Evolutionary conservation across 2,329 filamentous ascomycete species (phyloP).

Genomic region (Capronia americana): DNA sequence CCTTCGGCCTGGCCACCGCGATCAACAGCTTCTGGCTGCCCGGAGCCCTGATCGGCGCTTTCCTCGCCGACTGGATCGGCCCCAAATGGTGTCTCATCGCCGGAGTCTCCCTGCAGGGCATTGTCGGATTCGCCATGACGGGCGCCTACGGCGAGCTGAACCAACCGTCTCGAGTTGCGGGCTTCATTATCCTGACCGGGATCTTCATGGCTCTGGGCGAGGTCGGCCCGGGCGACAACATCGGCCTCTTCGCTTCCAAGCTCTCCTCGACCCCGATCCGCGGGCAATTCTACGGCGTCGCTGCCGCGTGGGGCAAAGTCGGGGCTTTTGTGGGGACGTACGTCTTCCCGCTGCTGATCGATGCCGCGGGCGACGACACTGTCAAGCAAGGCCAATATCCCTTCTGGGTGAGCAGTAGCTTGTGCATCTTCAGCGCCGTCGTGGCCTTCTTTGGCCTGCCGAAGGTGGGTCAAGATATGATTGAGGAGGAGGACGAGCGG

Average conservation of each 20-base stretch:
- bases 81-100: slow-evolving; percentile 75
- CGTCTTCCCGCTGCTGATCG: slow-evolving; percentile 73
- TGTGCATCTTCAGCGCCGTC: slow-evolving; percentile 75
- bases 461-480: slow-evolving; percentile 77
- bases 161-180: slow-evolving; percentile 69
- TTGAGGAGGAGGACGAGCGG: slow-evolving; percentile 74
- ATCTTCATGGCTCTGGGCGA: slow-evolving; percentile 80
- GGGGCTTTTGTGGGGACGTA: slow-evolving; percentile 83
- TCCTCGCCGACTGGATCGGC: slow-evolving; percentile 77
- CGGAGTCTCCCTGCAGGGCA: slow-evolving; percentile 73
- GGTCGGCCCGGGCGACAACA: slow-evolving; percentile 88
- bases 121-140: slow-evolving; percentile 89
- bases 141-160: slow-evolving; percentile 75
- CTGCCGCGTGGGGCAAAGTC: slow-evolving; percentile 55
- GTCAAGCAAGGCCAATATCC: slow-evolving; percentile 77
- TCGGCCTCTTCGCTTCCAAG: slow-evolving; percentile 84
- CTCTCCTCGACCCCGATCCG: slow-evolving; percentile 85
- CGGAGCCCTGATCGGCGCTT: slow-evolving; percentile 78
- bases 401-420: slow-evolving; percentile 78
- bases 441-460: slow-evolving; percentile 74
- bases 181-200: slow-evolving; percentile 79
- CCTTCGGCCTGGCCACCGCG: slow-evolving; percentile 87
- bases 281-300: slow-evolving; percentile 70
- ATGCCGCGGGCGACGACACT: slow-evolving; percentile 60
- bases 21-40: slow-evolving; percentile 90